Evolutionary conservation across 2,329 filamentous ascomycete species (phyloP), one percentile per base, ranked within the genome.

Genomic region (Cadophora sp.): DNA sequence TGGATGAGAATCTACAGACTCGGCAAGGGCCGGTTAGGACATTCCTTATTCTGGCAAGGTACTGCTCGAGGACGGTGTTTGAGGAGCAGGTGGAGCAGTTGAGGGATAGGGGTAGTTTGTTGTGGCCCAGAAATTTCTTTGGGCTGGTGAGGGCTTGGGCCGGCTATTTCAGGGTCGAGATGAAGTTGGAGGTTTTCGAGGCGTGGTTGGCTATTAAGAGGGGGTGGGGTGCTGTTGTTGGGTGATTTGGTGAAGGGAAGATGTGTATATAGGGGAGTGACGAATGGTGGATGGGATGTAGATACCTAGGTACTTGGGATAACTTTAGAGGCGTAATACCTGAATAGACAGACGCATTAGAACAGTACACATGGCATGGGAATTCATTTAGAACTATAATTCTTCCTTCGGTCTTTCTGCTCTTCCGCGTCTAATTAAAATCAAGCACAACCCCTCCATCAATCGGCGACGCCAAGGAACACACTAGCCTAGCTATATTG

Each of bases 1-100:
- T 99, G 20, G 96, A 99, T 77, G 96, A 99, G 82, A 94, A 91
- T 76, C 83, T 96, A 45, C 91, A 94, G 64, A 96, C 92, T 0
- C 84, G 86, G 7, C 85, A 87, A 69, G 89, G 89, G 0, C 88
- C 89, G 3, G 84, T 90, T 70, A 83, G 88, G 58, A 85, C 82
- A 16, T 91, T 91, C 73, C 80, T 91, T 75, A 91, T 92, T 70
- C 81, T 92, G 33, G 89, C 89, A 3, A 80, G 88, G 41, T 91
- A 91, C 79, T 91, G 89, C 78, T 85, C 87, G 30, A 83, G 86
- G 41, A 90, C 88, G 1, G 88, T 92, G 0, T 87, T 89, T 70
- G 79, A 87, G 71, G 89, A 91, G 78, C 84, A 87, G 73, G 79
- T 90, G 16, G 89, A 91, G 66, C 79, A 83, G 64, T 84, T 91